Base-by-base conservation (phyloP, 345 rosid genomes). In the Lepidium aucheri region DNA sequence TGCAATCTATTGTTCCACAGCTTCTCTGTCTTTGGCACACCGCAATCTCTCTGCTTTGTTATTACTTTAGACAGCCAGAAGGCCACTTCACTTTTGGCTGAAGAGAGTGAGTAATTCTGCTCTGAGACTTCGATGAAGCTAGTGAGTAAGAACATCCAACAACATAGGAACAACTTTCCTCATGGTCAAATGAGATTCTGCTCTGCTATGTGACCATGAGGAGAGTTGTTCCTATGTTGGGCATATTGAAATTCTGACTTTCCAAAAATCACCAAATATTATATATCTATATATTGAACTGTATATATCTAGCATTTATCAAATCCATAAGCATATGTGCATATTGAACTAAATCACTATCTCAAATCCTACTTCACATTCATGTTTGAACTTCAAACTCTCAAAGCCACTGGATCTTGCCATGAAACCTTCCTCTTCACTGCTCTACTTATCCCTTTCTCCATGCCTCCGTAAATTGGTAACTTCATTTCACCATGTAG, bases 341-440 rank as follows among this genome's bases (percentile, higher is more conserved):
- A 73, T 17, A 65, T n/a, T 51, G 60, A 36, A 33, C 13, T 43
- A 52, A 55, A 39, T 35, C 54, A 34, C 18, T 24, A 58, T 51
- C 63, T 53, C 64, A 44, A 6, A 45, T 60, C 58, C 77, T 67
- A 67, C 9, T 28, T 10, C 35, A 60, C 13, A 67, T 8, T 36
- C 13, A 43, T 28, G 7, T 7, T 28, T 5, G 16, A 56, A 43
- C 45, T 54, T 83, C 70, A 84, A 61, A 86, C 97, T 72, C 85
- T 86, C 71, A 90, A 79, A 39, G 89, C 97, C 78, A 90, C 85
- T 64, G 83, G 92, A 72, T 94, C 97, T 77, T 90, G 96, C 99
- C 99, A 94, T 56, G 96, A 39, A 54, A 94, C 90, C 90, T 80
- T 94, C 82, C 96, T 82, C 88, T 94, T 94, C 74, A 87, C 95